These are phyloP conservation scores for Vickermania ingenoplastis DNA, from an alignment of 208 protist species.

Conservation along the genomic window DNA sequence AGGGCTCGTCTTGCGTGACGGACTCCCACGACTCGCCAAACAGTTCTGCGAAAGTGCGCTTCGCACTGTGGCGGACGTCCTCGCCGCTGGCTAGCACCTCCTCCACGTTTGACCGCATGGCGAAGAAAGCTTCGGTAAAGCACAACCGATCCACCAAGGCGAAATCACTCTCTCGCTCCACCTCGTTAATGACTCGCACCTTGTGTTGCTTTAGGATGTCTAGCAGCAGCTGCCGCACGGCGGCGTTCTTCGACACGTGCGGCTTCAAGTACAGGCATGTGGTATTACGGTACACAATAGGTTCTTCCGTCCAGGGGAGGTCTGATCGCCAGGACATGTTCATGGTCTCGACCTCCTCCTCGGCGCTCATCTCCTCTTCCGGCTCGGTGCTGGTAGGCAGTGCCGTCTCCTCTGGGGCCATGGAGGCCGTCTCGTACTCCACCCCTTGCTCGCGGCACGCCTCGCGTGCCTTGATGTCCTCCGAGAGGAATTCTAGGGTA, in stretches of 20 bases:
- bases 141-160: constrained; percentile 15
- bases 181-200: constrained; percentile 19
- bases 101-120: constrained; percentile 15
- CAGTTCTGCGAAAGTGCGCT: constrained; percentile 8
- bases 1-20: constrained; percentile 3
- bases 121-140: constrained; percentile 16
- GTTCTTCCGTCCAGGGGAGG: constrained; percentile 5
- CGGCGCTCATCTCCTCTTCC: neutral
- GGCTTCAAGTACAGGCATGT: constrained; percentile 50
- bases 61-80: constrained; percentile 14
- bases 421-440: constrained; percentile 5
- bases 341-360: neutral
- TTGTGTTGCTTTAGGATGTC: constrained; percentile 10
- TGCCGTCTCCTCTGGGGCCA: neutral
- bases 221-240: constrained; percentile 15
- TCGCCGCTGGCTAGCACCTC: constrained; percentile 1
- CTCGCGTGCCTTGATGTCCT: constrained; percentile 9
- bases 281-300: constrained; percentile 26
- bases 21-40: constrained; percentile 24
- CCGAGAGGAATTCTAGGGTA: constrained; percentile 13
- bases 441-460: neutral
- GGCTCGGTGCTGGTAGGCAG: neutral
- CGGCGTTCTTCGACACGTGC: constrained; percentile 13
- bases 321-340: neutral
- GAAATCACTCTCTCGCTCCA: constrained; percentile 6